Evolutionary conservation across 2,329 filamentous ascomycete genomes (phyloP), one percentile per base, ranked within the genome.

Genomic region (Ceratocystis diversiconidia): DNA sequence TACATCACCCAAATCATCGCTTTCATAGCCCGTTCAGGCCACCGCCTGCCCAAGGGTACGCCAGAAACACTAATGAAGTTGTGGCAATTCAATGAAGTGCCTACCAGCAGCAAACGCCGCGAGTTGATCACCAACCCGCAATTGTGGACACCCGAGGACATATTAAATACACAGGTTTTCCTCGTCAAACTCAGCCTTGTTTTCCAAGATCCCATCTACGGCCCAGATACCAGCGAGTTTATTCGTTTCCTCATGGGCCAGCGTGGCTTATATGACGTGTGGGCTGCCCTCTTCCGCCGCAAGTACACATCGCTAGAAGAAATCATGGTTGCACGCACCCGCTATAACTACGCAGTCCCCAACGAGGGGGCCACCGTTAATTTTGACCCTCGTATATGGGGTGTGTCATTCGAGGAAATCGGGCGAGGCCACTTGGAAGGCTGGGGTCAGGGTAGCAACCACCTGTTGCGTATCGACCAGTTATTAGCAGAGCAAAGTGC

Each of bases 51-150:
- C 0, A 61, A 68, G 0, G 72, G 73, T 30, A 81, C 80, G 69
- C 72, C 76, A 62, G 62, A 70, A 10, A 78, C 79, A 1, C 74
- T 88, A 59, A 78, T 83, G 70, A 88, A 88, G 71, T 76, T 90
- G 19, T 94, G 90, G 90, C 79, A 88, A 63, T 71, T 89, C 43
- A 84, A 90, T 77, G 88, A 91, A 70, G 75, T 86, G 3, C 76
- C 82, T 0, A 84, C 82, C 15, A 86, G 79, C 62, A 70, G 69
- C 0, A 76, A 80, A 15, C 83, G 89, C 0, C 73, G 79, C 5
- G 76, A 76, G 1, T 75, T 86, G 5, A 73, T 90, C 4, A 76
- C 76, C 36, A 83, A 83, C 72, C 63, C 64, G 8, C 69, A 71
- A 0, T 76, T 85, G 61, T 87, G 87, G 79, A 76, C 79, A 8